Conservation (phyloP, 1,284 basidiomycete species). For the Tilletia caries region DNA sequence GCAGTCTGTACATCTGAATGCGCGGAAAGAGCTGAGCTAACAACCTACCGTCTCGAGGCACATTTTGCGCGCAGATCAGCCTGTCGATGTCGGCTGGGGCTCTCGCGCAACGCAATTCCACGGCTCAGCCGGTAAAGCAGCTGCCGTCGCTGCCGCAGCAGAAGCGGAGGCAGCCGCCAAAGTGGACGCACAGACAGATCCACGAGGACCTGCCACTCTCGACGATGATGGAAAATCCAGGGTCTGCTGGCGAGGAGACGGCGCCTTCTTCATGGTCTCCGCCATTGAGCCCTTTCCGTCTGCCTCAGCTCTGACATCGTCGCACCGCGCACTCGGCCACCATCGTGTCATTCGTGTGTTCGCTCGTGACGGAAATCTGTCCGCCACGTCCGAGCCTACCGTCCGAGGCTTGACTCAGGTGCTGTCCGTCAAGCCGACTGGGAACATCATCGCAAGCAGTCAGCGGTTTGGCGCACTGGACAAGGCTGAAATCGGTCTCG, state of each 20-base stretch:
- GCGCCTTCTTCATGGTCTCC: slow-evolving; percentile 80
- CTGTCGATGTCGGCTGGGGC: slow-evolving; percentile 96
- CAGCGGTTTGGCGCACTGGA: slow-evolving; percentile 68
- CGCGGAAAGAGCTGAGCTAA: too few species aligned
- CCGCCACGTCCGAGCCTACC: slow-evolving; percentile 74
- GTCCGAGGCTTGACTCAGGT: slow-evolving; percentile 77
- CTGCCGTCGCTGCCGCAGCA: slow-evolving; percentile 62
- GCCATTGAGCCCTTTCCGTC: slow-evolving; percentile 59
- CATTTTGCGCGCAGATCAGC: slow-evolving; percentile 63
- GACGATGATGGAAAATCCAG: slow-evolving; percentile 72
- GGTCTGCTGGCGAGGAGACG: slow-evolving; percentile 91
- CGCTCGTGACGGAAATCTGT: slow-evolving; percentile 67
- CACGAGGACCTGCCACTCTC: slow-evolving; percentile 53
- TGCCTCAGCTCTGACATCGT: not conserved
- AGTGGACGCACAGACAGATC: slow-evolving; percentile 23
- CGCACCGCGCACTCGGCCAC: slow-evolving; percentile 32
- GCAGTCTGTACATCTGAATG: too few species aligned
- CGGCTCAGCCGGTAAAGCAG: slow-evolving; percentile 85
- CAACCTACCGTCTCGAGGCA: too few species aligned
- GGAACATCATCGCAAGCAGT: slow-evolving; percentile 74
- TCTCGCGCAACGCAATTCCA: slow-evolving; percentile 96
- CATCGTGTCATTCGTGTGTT: slow-evolving; percentile 64
- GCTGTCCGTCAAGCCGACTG: slow-evolving; percentile 82
- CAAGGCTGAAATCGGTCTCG: slow-evolving; percentile 47
- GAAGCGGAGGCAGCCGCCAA: slow-evolving; percentile 55